These are phyloP conservation scores for Clonostachys rosea DNA, from an alignment of 2,329 filamentous ascomycete genomes.

Conservation along the genomic window DNA sequence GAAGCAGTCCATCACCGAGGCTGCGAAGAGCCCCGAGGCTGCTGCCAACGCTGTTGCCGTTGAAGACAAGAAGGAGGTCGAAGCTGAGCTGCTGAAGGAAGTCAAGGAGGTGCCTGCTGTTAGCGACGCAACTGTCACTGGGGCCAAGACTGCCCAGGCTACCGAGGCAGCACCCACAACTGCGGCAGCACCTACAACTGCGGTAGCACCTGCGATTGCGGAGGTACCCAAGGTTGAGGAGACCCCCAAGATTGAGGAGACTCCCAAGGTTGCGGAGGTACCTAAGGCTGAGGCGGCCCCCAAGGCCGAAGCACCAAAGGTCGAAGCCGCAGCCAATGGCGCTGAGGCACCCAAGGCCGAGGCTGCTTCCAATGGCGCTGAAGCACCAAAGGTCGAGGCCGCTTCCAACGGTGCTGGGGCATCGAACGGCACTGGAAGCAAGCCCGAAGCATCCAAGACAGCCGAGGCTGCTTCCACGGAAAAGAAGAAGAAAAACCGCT, in stretches of 20 bases:
- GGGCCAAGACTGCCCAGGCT: slow-evolving; percentile 10
- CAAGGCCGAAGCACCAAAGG: not conserved
- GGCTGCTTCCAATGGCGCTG: not conserved
- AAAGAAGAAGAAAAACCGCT: slow-evolving; percentile 64
- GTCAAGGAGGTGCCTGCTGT: slow-evolving; percentile 37
- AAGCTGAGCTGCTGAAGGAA: slow-evolving; percentile 68
- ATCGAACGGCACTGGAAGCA: slow-evolving; percentile 5
- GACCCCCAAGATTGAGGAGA: not conserved
- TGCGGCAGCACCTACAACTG: too few relatives aligned
- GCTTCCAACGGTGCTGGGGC: slow-evolving; percentile 1
- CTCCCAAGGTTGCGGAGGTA: slow-evolving; percentile 1
- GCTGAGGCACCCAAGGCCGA: not conserved
- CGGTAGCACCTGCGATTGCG: too few relatives aligned
- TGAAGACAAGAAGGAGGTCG: slow-evolving; percentile 68
- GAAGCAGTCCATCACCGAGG: slow-evolving; percentile 51
- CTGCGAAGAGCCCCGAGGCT: slow-evolving; percentile 65
- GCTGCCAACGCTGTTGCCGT: slow-evolving; percentile 65
- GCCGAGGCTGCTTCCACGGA: slow-evolving; percentile 30
- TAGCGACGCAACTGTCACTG: slow-evolving; percentile 16
- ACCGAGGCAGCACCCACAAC: too few relatives aligned
- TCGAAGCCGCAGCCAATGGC: not conserved
- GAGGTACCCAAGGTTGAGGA: too few relatives aligned
- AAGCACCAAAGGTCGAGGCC: not conserved
- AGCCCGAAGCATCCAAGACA: slow-evolving; percentile 12
- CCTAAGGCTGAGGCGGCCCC: slow-evolving; percentile 1